Evolutionary conservation across 2,329 filamentous ascomycete genomes (phyloP).

Genomic region (Ustilaginoidea virens): DNA sequence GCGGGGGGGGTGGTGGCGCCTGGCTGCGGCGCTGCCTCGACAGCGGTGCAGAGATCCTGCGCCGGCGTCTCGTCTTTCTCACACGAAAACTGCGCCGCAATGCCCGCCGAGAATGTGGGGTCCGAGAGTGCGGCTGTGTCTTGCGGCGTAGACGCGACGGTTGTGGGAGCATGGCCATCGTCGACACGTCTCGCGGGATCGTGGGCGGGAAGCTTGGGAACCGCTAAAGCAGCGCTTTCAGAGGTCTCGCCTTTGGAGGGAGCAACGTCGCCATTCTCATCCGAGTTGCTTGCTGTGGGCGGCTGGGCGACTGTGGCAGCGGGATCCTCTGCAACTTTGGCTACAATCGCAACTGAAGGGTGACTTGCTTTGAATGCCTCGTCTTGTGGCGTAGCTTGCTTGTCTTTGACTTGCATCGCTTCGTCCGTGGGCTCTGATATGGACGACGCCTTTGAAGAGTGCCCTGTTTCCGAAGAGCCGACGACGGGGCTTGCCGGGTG

Average conservation of each 20-base stretch:
- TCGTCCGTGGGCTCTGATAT: constrained; percentile 48
- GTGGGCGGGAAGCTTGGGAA: constrained; percentile 8
- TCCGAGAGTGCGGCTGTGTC: too few relatives aligned
- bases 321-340: not conserved
- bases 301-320: not conserved
- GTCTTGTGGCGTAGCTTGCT: too few relatives aligned
- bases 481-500: constrained; percentile 40
- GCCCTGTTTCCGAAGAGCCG: constrained; percentile 36
- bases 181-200: constrained; percentile 7
- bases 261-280: constrained; percentile 1
- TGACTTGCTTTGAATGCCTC: too few relatives aligned
- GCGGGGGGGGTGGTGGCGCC: constrained; percentile 1
- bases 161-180: not conserved
- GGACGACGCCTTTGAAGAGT: constrained; percentile 49
- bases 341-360: too few relatives aligned
- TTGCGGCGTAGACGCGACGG: too few relatives aligned
- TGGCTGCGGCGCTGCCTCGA: constrained; percentile 7
- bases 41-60: constrained; percentile 12
- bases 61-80: constrained; percentile 14
- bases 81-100: too few relatives aligned
- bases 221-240: constrained; percentile 5
- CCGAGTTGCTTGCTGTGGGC: constrained; percentile 1
- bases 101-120: too few relatives aligned
- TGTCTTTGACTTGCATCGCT: constrained; percentile 28
- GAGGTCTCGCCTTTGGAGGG: constrained; percentile 4